These are phyloP conservation scores for Globisporangium lucens DNA, from an alignment of 352 stramenopile species.

Conservation along the genomic window DNA sequence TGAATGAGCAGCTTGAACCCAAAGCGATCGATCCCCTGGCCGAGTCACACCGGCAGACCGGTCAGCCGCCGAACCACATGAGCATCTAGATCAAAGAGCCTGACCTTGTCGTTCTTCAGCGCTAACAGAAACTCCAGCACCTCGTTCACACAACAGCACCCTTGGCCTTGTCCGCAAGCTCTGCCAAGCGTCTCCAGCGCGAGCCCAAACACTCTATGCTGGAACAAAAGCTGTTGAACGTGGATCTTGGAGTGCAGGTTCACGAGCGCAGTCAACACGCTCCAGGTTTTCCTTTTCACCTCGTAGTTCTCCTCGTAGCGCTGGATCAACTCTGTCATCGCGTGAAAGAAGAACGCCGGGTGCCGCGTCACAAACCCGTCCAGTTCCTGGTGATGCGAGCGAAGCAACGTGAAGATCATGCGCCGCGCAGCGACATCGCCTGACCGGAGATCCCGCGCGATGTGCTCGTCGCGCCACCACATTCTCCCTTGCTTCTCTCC, in stretches of 20 bases:
- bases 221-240: background rate
- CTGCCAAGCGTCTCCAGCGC: slow-evolving; percentile 1
- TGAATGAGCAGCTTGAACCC: background rate
- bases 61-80: background rate
- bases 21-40: slow-evolving; percentile 1
- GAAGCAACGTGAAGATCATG: background rate
- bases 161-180: background rate
- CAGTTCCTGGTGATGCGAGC: background rate
- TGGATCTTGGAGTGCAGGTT: slow-evolving; percentile 1
- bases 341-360: slow-evolving; percentile 3
- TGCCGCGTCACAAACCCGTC: slow-evolving; percentile 5
- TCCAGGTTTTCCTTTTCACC: slow-evolving; percentile 1
- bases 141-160: slow-evolving; percentile 1
- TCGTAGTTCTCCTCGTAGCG: background rate
- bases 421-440: background rate
- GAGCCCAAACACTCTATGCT: background rate
- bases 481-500: background rate
- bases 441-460: slow-evolving; percentile 1
- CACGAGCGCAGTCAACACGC: background rate
- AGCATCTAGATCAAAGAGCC: background rate
- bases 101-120: slow-evolving; percentile 1
- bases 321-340: background rate
- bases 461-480: slow-evolving; percentile 1
- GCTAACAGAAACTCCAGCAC: slow-evolving; percentile 2
- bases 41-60: background rate